Percentiles rank a stretch among this genome's conserved stretches.
Evolutionary conservation across 371 early-diverging fungal species (phyloP).

Genomic region (Chytridium lagenaria): DNA sequence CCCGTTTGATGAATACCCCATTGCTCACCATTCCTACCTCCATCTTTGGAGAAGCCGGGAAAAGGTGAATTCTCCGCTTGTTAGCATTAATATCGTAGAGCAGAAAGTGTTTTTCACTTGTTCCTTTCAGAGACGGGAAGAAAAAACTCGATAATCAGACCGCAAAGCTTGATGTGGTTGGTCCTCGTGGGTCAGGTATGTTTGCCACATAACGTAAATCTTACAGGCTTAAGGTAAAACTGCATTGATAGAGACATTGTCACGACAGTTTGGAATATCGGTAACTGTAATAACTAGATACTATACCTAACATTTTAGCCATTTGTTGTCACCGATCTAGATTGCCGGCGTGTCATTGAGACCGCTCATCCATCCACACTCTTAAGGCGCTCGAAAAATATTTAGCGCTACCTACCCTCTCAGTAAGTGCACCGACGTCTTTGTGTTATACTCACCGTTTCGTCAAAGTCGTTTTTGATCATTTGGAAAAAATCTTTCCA

Average conservation of each 20-base stretch:
- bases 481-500: constrained; percentile 29
- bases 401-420: no score
- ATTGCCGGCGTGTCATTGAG: no score
- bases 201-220: not conserved
- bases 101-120: not conserved
- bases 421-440: no score
- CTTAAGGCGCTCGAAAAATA: no score
- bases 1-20: not conserved
- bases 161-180: constrained; percentile 17
- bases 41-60: constrained; percentile 11
- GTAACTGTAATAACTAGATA: no score
- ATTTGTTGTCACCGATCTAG: no score
- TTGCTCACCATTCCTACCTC: not conserved
- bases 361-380: no score
- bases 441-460: no score
- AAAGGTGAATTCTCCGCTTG: not conserved
- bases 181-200: constrained; percentile 27
- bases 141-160: not conserved
- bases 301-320: no score
- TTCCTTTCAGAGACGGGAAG: not conserved
- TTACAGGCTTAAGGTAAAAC: constrained; percentile 23
- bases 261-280: not conserved
- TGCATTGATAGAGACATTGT: constrained; percentile 18
- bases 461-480: constrained; percentile 32
- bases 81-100: not conserved